Evolutionary conservation across 2,329 filamentous ascomycete genomes (phyloP).

Genomic region (Blumeria hordei): DNA sequence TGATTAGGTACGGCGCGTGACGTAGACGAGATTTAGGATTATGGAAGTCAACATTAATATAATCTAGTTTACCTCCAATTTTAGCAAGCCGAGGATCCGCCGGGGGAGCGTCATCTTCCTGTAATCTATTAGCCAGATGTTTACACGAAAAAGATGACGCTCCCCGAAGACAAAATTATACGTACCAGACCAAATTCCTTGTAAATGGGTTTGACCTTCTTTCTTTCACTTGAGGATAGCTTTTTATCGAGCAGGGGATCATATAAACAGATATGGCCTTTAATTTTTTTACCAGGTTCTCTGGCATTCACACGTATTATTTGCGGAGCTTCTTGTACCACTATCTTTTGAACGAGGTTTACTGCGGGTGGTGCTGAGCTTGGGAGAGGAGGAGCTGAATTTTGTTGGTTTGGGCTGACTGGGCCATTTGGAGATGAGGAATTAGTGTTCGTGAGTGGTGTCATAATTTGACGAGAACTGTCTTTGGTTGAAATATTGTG

Average conservation of each 20-base stretch:
- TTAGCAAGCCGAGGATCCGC: slow-evolving; percentile 61
- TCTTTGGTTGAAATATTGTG: slow-evolving; percentile 9
- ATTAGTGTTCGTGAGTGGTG: slow-evolving; percentile 40
- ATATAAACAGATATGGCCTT: slow-evolving; percentile 34
- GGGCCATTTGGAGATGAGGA: slow-evolving; percentile 38
- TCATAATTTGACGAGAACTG: slow-evolving; percentile 22
- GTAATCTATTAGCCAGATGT: slow-evolving; percentile 35
- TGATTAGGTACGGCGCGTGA: slow-evolving; percentile 54
- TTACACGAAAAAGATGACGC: slow-evolving; percentile 33
- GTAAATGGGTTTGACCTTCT: slow-evolving; percentile 33
- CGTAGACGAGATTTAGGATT: slow-evolving; percentile 46
- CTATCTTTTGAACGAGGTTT: slow-evolving; percentile 5
- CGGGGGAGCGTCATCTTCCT: slow-evolving; percentile 59
- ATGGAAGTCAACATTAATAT: slow-evolving; percentile 45
- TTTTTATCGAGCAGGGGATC: slow-evolving; percentile 22
- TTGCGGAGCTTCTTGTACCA: slow-evolving; percentile 7
- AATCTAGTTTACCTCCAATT: slow-evolving; percentile 34
- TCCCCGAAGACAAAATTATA: slow-evolving; percentile 24
- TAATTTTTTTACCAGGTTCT: slow-evolving; percentile 27
- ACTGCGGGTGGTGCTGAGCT: slow-evolving; percentile 7
- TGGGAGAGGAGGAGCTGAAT: slow-evolving; percentile 13
- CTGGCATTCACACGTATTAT: slow-evolving; percentile 23
- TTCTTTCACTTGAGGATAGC: slow-evolving; percentile 25
- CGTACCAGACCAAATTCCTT: slow-evolving; percentile 42
- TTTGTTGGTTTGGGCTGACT: slow-evolving; percentile 23